A percentile compares a stretch with the other conserved stretches of the same genome.
Evolutionary conservation across 805 yeast species (phyloP).

Genomic region (Hermanozyma aechmeae): DNA sequence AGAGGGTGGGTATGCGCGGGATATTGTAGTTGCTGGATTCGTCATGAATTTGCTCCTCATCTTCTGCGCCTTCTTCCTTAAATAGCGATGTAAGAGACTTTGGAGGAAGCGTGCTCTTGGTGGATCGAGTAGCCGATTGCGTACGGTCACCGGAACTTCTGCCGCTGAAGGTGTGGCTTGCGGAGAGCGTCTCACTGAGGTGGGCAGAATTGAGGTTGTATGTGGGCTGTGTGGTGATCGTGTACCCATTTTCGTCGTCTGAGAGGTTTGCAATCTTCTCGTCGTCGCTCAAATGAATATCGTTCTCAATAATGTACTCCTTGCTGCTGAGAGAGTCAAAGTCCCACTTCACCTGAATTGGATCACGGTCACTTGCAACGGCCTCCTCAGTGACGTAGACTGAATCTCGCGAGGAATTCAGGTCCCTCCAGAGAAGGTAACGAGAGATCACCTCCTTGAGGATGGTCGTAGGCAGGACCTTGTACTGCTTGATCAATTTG

Average conservation of each 20-base stretch:
- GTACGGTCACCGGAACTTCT: not conserved
- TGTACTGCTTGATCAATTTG: conserved; percentile 59
- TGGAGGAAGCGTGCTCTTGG: conserved; percentile 2
- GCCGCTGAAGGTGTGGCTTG: not conserved
- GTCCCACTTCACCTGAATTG: conserved; percentile 68
- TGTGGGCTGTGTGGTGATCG: conserved; percentile 17
- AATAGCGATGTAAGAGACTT: conserved; percentile 9
- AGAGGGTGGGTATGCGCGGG: conserved; percentile 5
- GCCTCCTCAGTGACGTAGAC: conserved; percentile 21
- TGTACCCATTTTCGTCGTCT: conserved; percentile 13
- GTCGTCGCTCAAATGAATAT: conserved; percentile 30
- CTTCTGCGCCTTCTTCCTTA: conserved; percentile 5
- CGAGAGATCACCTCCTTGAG: conserved; percentile 69
- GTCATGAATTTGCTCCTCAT: conserved; percentile 2
- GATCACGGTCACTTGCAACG: conserved; percentile 7
- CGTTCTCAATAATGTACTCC: conserved; percentile 67
- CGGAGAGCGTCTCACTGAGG: not conserved
- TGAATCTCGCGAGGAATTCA: conserved; percentile 45
- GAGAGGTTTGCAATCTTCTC: not conserved
- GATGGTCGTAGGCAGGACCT: conserved; percentile 46
- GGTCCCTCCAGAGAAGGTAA: conserved; percentile 70
- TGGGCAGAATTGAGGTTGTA: conserved; percentile 5
- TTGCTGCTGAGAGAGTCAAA: conserved; percentile 72
- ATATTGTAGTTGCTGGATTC: conserved; percentile 3
- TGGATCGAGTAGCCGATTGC: not conserved